Evolutionary conservation across 1,284 basidiomycete genomes (phyloP), one percentile per base, ranked within the genome.

Genomic region (Erythrobasidium hasegawianum): DNA sequence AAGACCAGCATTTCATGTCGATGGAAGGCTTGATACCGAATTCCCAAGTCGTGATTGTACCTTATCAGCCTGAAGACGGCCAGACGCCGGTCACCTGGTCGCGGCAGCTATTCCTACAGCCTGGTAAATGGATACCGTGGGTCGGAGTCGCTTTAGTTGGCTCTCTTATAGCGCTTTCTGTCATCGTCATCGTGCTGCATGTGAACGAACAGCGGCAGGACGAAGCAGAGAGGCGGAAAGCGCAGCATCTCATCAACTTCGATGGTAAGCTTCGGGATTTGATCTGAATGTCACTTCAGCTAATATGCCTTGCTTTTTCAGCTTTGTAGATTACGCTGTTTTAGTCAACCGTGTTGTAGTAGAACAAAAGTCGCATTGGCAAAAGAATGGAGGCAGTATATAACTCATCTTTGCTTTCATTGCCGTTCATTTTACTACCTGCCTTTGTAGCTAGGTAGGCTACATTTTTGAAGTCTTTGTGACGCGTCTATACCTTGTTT

Each of bases 1-100:
- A 81, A 3, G 69, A 73, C 1, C 72, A 78, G 41, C 89, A 96
- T 74, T 88, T 81, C 71, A 89, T 95, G 75, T 87, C 88, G 72
- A 87, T 98, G 81, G 96, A 98, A 75, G 93, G 94, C 27, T 87
- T 99, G 16, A 92, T 99, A 50, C 96, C 96, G 0, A 98, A 99
- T 77, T 95, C 91, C 3, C 93, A 95, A 74, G 85, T 99, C 8
- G 87, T 98, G n/a, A 90, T 98, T 72, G 85, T 89, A 49, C 94
- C 94, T 0, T 88, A 88, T 2, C 78, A 79, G 64, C 72, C 82
- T 0, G 77, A 74, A 7, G 76, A 71, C 26, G 76, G 78, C 1
- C 80, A 82, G 10, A 81, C 81, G 26, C 60, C 55, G 7, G 58
- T 81, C 24, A 79, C 79, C 39, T 99, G 96, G 96, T 88, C 85